phyloP scores from a whole-genome alignment of 1,284 basidiomycete species.

The Papiliotrema flavescens region DNA sequence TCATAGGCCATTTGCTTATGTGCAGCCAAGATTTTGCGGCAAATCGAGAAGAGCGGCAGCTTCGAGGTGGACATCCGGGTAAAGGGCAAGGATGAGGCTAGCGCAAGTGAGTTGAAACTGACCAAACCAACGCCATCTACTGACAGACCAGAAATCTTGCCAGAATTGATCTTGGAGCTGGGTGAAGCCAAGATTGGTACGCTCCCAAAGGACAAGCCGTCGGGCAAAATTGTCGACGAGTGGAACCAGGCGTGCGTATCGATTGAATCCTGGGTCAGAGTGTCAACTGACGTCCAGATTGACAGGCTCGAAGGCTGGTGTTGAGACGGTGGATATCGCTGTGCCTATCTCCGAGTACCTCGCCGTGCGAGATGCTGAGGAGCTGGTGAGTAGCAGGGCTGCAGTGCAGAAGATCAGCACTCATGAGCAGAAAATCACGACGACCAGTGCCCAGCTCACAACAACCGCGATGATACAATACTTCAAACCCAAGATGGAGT shows the following conservation, averaged over 20 bases:
- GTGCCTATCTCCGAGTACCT: conserved; percentile 72
- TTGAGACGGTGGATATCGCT: conserved; percentile 75
- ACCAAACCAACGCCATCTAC: background rate
- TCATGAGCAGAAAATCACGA: conserved; percentile 63
- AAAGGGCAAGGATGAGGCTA: conserved; percentile 42
- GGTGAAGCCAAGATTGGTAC: conserved; percentile 41
- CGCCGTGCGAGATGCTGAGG: conserved; percentile 85
- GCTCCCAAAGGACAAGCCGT: conserved; percentile 47
- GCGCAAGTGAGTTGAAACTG: conserved; percentile 19
- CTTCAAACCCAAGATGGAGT: conserved; percentile 82
- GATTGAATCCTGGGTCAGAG: too few species aligned
- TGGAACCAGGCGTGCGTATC: conserved; percentile 53
- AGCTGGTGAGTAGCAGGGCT: conserved; percentile 61
- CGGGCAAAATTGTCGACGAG: conserved; percentile 47
- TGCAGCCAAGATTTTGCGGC: conserved; percentile 45
- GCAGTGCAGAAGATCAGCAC: background rate
- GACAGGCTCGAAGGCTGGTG: conserved; percentile 32
- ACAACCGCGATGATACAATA: conserved; percentile 82
- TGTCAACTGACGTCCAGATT: conserved; percentile 23
- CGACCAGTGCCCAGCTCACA: conserved; percentile 72
- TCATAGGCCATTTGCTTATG: background rate
- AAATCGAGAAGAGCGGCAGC: conserved; percentile 27
- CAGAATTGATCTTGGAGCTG: conserved; percentile 31
- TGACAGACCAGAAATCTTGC: conserved; percentile 25
- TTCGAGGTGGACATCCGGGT: conserved; percentile 42